A percentile compares a stretch with the other conserved stretches of the same genome.
Evolutionary conservation across 768 basidiomycete species (phyloP).

Genomic region (Mycena metata): DNA sequence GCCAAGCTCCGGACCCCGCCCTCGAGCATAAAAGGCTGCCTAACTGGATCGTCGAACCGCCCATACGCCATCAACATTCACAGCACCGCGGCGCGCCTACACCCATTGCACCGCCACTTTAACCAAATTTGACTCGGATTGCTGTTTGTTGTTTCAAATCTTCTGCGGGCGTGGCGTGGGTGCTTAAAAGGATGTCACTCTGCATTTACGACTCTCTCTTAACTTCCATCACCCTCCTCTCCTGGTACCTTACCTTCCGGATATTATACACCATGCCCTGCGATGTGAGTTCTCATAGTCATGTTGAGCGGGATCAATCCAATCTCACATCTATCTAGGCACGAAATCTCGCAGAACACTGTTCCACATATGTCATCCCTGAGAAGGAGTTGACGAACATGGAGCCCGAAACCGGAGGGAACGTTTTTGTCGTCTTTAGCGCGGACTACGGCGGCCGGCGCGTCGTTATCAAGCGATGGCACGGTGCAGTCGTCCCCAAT

Average conservation of each 20-base stretch:
- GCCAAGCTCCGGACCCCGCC: not conserved
- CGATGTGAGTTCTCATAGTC: constrained; percentile 24
- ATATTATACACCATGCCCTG: constrained; percentile 16
- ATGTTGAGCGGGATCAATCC: not conserved
- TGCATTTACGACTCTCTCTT: constrained; percentile 20
- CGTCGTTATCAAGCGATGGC: constrained; percentile 35
- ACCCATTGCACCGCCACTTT: not conserved
- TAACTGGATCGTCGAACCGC: not conserved
- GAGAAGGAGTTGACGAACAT: constrained; percentile 4
- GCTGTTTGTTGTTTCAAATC: not conserved
- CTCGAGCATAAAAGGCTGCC: constrained; percentile 17
- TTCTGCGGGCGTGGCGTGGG: constrained; percentile 1
- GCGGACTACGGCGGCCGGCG: constrained; percentile 19
- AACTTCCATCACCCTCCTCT: constrained; percentile 21
- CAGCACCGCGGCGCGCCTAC: not conserved
- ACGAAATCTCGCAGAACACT: constrained; percentile 31
- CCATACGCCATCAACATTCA: not conserved
- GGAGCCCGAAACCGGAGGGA: constrained; percentile 15
- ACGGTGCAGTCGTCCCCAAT: constrained; percentile 25
- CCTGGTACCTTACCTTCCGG: constrained; percentile 27
- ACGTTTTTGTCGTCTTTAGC: constrained; percentile 22
- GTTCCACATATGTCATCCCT: constrained; percentile 26
- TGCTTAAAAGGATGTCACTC: constrained; percentile 27
- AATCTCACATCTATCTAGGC: constrained; percentile 7
- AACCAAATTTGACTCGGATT: constrained; percentile 9